Evolutionary conservation across 352 stramenopile species (phyloP), one percentile per base, ranked within the genome.

Genomic region (Phytophthora nicotianae): DNA sequence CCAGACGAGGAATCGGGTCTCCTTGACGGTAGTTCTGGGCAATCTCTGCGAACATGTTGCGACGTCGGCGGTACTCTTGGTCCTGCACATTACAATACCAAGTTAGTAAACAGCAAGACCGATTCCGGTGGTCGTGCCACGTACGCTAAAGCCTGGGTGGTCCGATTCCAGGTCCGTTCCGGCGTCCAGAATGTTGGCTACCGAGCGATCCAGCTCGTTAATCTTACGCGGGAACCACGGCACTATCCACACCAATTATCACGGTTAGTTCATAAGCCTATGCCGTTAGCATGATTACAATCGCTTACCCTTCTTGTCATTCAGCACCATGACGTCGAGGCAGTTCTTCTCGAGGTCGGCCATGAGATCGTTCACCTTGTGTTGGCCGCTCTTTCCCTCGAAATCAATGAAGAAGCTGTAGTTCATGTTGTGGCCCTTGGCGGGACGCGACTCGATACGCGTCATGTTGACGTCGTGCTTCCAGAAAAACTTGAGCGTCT

Each of bases 381-480:
- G 6, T 48, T 98, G 83, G 14, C 89, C 89, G 38, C 83, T 75
- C 46, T 85, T 88, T 48, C 93, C 93, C 58, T 98, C 79, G 68
- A 97, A 97, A 68, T 97, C 90, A 27, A 98, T 88, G 77, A 90
- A 98, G 72, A 98, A 98, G 58, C 96, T 94, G 75, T 97, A 86
- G 66, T 89, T 83, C 68, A 81, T 73, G 79, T 85, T 81, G 77
- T 88, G 67, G 17, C 79, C 73, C 76, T 91, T 97, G 38, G 87
- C 75, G 10, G 96, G 96, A 27, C 95, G 91, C 26, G 89, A 98
- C 83, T 99, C 97, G 65, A 99, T 98, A 50, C 94, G 87, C 35
- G 91, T 98, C 77, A 99, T 95, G 78, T 98, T 98, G 26, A 99
- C 81, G 62, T 98, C 91, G 74, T 98, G 95, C 68, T 98, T 98